A percentile compares a stretch with the other conserved stretches of the same genome.
Conservation (phyloP, 768 basidiomycete genomes). For the Tulasnella sp. region DNA sequence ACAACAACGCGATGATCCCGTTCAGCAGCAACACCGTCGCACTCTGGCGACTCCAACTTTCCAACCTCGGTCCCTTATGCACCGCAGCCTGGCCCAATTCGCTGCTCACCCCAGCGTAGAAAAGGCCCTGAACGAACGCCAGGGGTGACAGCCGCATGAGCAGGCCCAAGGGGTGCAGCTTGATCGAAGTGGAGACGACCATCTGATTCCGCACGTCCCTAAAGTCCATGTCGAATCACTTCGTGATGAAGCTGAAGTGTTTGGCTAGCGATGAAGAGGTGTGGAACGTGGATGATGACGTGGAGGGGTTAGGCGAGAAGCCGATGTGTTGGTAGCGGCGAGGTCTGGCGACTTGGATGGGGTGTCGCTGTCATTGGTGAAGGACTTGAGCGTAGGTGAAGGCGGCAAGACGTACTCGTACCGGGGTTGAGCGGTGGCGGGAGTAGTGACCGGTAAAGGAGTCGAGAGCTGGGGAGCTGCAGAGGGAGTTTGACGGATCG, state of each 20-base stretch:
- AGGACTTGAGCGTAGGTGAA: background rate
- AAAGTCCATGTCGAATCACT: conserved; percentile 19
- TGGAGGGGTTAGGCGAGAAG: background rate
- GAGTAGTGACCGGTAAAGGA: background rate
- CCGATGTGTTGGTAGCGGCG: background rate
- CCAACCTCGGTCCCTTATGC: conserved; percentile 46
- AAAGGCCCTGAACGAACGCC: conserved; percentile 81
- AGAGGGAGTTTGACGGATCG: conserved; percentile 58
- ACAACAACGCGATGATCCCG: conserved; percentile 81
- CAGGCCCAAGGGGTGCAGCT: conserved; percentile 75
- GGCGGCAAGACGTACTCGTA: background rate
- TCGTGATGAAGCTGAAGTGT: conserved; percentile 34
- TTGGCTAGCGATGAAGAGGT: conserved; percentile 28
- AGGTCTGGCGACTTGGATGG: conserved; percentile 4
- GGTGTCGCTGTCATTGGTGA: background rate
- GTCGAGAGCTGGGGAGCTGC: background rate
- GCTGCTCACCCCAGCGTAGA: conserved; percentile 70
- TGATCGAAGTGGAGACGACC: conserved; percentile 20
- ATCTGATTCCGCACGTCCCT: background rate
- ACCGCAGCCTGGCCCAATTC: conserved; percentile 64
- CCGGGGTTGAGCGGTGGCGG: background rate
- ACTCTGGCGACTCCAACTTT: background rate
- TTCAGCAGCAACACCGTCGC: conserved; percentile 61
- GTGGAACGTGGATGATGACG: background rate
- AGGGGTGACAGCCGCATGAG: conserved; percentile 87